Percentiles rank a stretch among this genome's conserved stretches.
phyloP scores from a whole-genome alignment of 345 rosid genomes.

The Murraya paniculata region DNA sequence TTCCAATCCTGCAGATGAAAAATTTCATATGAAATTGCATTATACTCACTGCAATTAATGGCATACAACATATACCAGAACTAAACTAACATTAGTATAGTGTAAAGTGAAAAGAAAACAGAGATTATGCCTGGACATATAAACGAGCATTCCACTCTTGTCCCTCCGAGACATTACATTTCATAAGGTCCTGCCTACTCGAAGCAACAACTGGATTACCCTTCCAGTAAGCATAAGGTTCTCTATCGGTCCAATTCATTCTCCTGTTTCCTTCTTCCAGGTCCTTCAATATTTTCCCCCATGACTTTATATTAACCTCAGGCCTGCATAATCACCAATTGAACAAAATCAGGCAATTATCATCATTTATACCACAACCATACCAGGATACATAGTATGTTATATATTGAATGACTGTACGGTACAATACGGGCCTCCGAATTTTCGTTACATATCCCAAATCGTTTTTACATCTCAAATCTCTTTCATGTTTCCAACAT shows the following conservation, averaged over 20 bases:
- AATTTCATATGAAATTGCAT: neutral
- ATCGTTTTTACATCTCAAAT: no score
- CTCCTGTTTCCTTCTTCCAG: constrained; percentile 51
- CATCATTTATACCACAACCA: neutral
- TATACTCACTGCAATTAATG: neutral
- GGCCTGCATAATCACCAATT: constrained; percentile 40
- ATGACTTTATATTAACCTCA: constrained; percentile 71
- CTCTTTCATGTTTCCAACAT: neutral
- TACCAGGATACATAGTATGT: no score
- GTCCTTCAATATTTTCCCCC: constrained; percentile 51
- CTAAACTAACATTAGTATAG: neutral
- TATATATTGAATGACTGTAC: no score
- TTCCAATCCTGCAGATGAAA: constrained; percentile 65
- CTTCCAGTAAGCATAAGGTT: constrained; percentile 85
- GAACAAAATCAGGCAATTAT: neutral
- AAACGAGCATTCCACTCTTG: constrained; percentile 94
- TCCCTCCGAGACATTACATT: constrained; percentile 58
- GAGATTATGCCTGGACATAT: constrained; percentile 51
- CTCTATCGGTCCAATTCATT: constrained; percentile 57
- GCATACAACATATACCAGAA: neutral
- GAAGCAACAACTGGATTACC: constrained; percentile 79
- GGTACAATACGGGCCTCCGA: neutral
- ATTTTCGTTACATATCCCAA: neutral
- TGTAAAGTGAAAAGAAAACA: neutral
- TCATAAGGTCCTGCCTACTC: constrained; percentile 69